Evolutionary conservation across 129 eudicot species (phyloP), one percentile per base, ranked within the genome.

Genomic region (Rutidosis leptorrhynchoides): DNA sequence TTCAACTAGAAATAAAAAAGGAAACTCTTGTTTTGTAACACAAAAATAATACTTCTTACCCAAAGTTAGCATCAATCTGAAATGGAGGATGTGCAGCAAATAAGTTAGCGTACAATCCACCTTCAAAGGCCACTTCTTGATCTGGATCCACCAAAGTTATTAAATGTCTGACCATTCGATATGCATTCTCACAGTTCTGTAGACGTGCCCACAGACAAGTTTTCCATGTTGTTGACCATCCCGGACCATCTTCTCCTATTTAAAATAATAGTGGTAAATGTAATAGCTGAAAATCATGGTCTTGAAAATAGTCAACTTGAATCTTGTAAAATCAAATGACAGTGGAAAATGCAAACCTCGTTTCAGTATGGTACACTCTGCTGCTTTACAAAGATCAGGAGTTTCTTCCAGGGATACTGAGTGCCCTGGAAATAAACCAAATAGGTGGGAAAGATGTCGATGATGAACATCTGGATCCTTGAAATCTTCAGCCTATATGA

Each of bases 171-270:
- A 91, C 79, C 97, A 87, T 87, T 62, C 78, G 66, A 76, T 91
- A 91, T 67, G 96, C 96, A 69, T 91, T 78, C 64, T 87, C 88
- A 26, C 82, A 87, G 71, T 79, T 69, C 45, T 76, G 90, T 62
- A 91, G 85, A 7, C 95, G 90, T 19, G 97, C 94, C 96, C 97
- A 83, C 70, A 87, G 68, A 26, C 87, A 78, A 52, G 96, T 83
- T 78, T 91, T 91, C 97, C 97, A 91, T 5, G 87, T 82, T 29
- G 96, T 91, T 12, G 97, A 91, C 97, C 97, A 91, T 65, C 97
- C 97, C 0, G 97, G 97, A 61, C 97, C 97, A 15, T 85, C 97
- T 75, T 81, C 96, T 63, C 93, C 96, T 81, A 78, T 54, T 21
- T 27, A n/a, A n/a, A n/a, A n/a, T n/a, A n/a, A n/a, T n/a, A n/a